These are phyloP conservation scores for Colletotrichum shisoi DNA, from an alignment of 2,329 filamentous ascomycete species.

Conservation along the genomic window DNA sequence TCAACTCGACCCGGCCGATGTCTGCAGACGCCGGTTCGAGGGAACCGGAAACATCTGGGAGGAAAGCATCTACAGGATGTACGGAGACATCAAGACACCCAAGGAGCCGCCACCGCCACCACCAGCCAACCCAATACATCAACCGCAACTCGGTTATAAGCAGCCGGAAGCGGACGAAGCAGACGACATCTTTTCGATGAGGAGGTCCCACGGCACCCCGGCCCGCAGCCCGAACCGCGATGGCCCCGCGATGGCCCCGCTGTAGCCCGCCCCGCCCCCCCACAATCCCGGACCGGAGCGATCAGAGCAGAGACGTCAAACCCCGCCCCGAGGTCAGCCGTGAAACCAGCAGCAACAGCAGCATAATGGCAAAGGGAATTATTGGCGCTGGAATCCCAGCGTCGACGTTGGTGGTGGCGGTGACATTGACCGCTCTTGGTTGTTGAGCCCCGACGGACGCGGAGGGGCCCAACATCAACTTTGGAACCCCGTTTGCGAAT, in stretches of 20 bases:
- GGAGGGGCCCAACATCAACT: constrained; percentile 17
- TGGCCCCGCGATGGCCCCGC: constrained; percentile 6
- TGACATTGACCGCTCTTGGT: constrained; percentile 24
- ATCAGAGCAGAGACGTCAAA: not conserved
- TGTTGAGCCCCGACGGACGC: constrained; percentile 14
- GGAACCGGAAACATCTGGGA: constrained; percentile 17
- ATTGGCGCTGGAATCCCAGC: constrained; percentile 25
- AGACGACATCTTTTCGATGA: constrained; percentile 29
- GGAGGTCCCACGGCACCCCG: constrained; percentile 17
- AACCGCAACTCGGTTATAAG: constrained; percentile 9
- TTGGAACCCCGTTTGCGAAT: constrained; percentile 26
- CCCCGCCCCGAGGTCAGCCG: constrained; percentile 16
- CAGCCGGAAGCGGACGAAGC: constrained; percentile 3
- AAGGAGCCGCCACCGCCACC: constrained; percentile 24
- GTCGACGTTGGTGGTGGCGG: constrained; percentile 31
- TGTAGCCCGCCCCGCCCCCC: too few species aligned
- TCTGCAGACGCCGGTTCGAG: too few species aligned
- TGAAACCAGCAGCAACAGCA: constrained; percentile 2
- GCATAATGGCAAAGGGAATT: constrained; percentile 3
- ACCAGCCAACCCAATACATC: not conserved
- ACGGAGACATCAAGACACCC: constrained; percentile 31
- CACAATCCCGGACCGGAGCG: constrained; percentile 11
- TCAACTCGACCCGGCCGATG: too few species aligned
- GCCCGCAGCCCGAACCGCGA: constrained; percentile 8
- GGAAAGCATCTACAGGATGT: constrained; percentile 37